Percentiles rank a stretch among this genome's conserved stretches.
Evolutionary conservation across 179 eudicot genomes (phyloP).

Genomic region (Beta lomatogona): DNA sequence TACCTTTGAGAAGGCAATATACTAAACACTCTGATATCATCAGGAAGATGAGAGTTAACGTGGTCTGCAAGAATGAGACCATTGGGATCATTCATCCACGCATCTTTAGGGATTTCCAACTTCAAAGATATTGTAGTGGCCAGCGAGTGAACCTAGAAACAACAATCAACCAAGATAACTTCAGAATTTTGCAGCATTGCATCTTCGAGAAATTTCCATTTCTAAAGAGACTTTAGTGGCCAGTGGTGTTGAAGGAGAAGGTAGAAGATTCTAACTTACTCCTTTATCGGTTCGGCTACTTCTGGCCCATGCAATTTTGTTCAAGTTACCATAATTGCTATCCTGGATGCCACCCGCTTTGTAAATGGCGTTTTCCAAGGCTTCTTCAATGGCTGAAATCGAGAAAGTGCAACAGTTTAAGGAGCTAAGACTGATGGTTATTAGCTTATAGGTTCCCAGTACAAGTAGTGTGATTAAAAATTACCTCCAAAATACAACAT

Average conservation of each 20-base stretch:
- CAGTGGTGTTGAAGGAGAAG: no score
- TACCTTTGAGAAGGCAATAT: constrained; percentile 87
- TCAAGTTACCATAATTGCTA: constrained; percentile 72
- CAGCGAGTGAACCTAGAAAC: constrained; percentile 79
- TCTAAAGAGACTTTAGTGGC: no score
- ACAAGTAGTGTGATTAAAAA: background rate
- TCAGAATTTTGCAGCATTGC: background rate
- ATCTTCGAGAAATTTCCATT: background rate
- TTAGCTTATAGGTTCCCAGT: no score
- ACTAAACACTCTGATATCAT: constrained; percentile 73
- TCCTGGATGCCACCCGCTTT: constrained; percentile 85
- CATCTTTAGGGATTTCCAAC: constrained; percentile 83
- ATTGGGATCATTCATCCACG: constrained; percentile 82
- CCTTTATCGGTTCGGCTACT: constrained; percentile 97
- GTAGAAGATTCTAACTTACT: constrained; percentile 41
- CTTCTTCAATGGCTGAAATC: constrained; percentile 79
- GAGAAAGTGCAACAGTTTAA: constrained; percentile 18
- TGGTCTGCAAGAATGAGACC: constrained; percentile 71
- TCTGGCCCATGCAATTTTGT: constrained; percentile 83
- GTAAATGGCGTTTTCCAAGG: constrained; percentile 76
- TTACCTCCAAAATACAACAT: background rate
- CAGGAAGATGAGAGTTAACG: constrained; percentile 73
- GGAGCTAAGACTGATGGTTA: background rate
- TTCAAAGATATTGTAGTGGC: constrained; percentile 87
- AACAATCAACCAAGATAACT: constrained; percentile 5